Evolutionary conservation across 2,329 filamentous ascomycete genomes (phyloP), one percentile per base, ranked within the genome.

Genomic region (Corniculantispora saksenae): DNA sequence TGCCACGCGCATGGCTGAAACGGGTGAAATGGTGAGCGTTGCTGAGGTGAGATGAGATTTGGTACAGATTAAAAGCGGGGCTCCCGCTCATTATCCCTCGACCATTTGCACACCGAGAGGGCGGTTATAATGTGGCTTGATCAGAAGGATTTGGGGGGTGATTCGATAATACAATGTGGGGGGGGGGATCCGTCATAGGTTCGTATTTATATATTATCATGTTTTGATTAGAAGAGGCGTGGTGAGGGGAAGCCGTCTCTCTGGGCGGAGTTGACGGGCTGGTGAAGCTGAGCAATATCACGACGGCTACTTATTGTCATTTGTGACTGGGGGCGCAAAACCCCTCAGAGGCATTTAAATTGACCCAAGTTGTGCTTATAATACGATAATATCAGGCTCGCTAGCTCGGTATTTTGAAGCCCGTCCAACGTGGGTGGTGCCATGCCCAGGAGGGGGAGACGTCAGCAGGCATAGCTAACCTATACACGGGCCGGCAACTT

Each of bases 31-130:
- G 57, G 21, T 27, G 29, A 60, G 45, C 35, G 38, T 10, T 57
- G 55, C 45, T 51, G 29, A 60, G 57, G 57, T 60, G 57, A 60
- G 57, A 40, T 51, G 21, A 58, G 55, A 45, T 45, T 58, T 25
- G 47, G n/a, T 13, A 43, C 10, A 32, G 48, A 27, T 29, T 51
- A 27, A 21, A 29, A 48, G 43, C 29, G 43, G 56, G 56, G 25
- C 13, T 17, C 23, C 15, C 12, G 23, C 15, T 17, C 21, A 13
- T 15, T 23, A 27, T 27, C 15, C 32, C 32, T 29, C 48, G 48
- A 17, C 2, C 23, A 25, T 29, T n/a, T 13, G 13, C 48, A 19
- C 12, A 43, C 38, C 38, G 38, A 27, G 19, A 32, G 32, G 23
- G 23, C 48, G 13, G 1, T 48, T 35, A 17, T 32, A 6, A 29